Evolutionary conservation across 2,329 filamentous ascomycete genomes (phyloP).

Genomic region (Fusarium nematophilum): DNA sequence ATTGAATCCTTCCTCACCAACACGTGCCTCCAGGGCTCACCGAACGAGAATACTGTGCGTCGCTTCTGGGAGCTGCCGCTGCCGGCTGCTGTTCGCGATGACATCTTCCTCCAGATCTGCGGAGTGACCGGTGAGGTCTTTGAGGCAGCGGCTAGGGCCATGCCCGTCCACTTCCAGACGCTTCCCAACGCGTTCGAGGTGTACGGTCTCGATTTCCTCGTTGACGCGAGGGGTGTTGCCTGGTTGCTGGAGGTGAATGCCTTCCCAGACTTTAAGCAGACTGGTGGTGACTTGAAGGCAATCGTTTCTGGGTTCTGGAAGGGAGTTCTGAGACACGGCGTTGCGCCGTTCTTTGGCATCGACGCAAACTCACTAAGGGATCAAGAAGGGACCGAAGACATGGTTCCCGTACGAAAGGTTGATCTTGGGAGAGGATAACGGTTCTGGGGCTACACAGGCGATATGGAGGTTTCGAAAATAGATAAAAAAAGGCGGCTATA

Average conservation of each 20-base stretch:
- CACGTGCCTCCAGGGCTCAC: slow-evolving; percentile 84
- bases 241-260: slow-evolving; percentile 95
- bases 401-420: slow-evolving; percentile 65
- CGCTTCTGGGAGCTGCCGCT: slow-evolving; percentile 77
- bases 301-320: slow-evolving; percentile 83
- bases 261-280: slow-evolving; percentile 96
- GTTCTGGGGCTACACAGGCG: not conserved
- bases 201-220: slow-evolving; percentile 90
- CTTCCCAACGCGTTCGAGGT: slow-evolving; percentile 90
- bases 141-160: slow-evolving; percentile 83
- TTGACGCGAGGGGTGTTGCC: slow-evolving; percentile 71
- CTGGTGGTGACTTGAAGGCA: slow-evolving; percentile 79
- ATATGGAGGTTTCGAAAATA: too few relatives aligned
- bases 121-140: slow-evolving; percentile 80
- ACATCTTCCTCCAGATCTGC: slow-evolving; percentile 81
- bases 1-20: slow-evolving; percentile 90
- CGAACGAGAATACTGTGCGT: slow-evolving; percentile 71
- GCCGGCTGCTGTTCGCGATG: slow-evolving; percentile 63
- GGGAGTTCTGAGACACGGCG: slow-evolving; percentile 74
- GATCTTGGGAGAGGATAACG: slow-evolving; percentile 60
- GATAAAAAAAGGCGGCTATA: not conserved
- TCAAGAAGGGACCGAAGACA: slow-evolving; percentile 49
- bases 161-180: slow-evolving; percentile 92
- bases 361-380: slow-evolving; percentile 33
- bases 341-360: slow-evolving; percentile 73